Percentiles rank a stretch among this genome's conserved stretches.
Conservation (phyloP, 345 rosid genomes). For the Noccaea bulbosa region DNA sequence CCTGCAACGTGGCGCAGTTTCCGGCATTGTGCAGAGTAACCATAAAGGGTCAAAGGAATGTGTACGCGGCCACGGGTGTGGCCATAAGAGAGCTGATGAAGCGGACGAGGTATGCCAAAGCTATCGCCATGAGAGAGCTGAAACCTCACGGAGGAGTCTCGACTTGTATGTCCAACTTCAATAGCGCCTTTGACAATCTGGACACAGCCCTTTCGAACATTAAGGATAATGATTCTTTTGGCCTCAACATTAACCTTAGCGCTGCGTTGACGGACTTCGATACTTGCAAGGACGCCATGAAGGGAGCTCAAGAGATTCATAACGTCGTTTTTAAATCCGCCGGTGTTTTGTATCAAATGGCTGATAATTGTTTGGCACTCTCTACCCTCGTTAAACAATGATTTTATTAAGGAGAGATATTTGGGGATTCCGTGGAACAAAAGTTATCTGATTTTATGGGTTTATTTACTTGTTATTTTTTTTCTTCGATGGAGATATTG, state of each 20-base stretch:
- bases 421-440: neutral
- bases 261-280: constrained; percentile 42
- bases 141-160: constrained; percentile 26
- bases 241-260: constrained; percentile 46
- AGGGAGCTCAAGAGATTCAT: neutral
- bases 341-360: constrained; percentile 41
- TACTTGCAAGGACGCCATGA: constrained; percentile 46
- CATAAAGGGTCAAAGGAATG: constrained; percentile 36
- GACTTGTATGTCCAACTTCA: constrained; percentile 41
- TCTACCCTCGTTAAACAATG: constrained; percentile 42
- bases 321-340: constrained; percentile 39
- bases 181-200: constrained; percentile 42
- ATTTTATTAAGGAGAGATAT: neutral
- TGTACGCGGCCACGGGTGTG: constrained; percentile 35
- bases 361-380: constrained; percentile 47
- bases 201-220: constrained; percentile 34
- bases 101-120: constrained; percentile 22
- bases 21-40: constrained; percentile 35
- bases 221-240: constrained; percentile 38
- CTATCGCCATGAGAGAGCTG: constrained; percentile 20
- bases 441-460: constrained; percentile 1
- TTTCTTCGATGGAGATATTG: constrained; percentile 3
- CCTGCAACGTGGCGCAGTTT: constrained; percentile 33
- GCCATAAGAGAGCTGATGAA: constrained; percentile 40
- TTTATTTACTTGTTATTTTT: constrained; percentile 10